A percentile compares a stretch with the other conserved stretches of the same genome.
phyloP scores from a whole-genome alignment of 2,329 filamentous ascomycete species.

The Trichoderma guizhouense region DNA sequence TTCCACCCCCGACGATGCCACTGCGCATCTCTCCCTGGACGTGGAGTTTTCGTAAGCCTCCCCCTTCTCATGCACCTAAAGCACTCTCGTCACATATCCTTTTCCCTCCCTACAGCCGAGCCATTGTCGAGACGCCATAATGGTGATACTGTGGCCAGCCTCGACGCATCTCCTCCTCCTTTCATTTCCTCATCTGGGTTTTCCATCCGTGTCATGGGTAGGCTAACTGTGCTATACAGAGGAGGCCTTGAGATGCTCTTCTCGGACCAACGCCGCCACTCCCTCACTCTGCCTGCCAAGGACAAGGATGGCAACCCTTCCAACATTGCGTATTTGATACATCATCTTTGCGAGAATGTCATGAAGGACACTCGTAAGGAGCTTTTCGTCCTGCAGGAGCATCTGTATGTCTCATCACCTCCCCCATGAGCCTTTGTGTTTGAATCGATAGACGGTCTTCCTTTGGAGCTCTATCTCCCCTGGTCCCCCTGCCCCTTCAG shows the following conservation, averaged over 20 bases:
- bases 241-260: slow-evolving; percentile 96
- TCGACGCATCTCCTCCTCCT: not conserved
- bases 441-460: not conserved
- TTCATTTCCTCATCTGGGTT: not conserved
- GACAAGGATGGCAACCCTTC: slow-evolving; percentile 58
- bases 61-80: not conserved
- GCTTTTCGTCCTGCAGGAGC: slow-evolving; percentile 80
- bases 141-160: not conserved
- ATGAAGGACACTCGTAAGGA: slow-evolving; percentile 87
- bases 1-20: not conserved
- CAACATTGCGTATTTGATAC: slow-evolving; percentile 73
- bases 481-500: not conserved
- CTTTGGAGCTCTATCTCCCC: slow-evolving; percentile 2
- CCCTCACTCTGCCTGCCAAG: slow-evolving; percentile 62
- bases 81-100: not conserved
- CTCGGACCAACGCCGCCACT: slow-evolving; percentile 72
- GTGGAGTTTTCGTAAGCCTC: slow-evolving; percentile 64
- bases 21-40: slow-evolving; percentile 51
- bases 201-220: not conserved
- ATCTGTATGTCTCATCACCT: slow-evolving; percentile 65
- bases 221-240: slow-evolving; percentile 41
- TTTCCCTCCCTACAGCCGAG: not conserved
- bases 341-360: slow-evolving; percentile 72
- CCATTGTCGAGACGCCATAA: not conserved
- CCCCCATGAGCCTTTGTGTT: not conserved